These are phyloP conservation scores for Plasmodium vinckei DNA, from an alignment of 169 alveolate species.

Conservation along the genomic window DNA sequence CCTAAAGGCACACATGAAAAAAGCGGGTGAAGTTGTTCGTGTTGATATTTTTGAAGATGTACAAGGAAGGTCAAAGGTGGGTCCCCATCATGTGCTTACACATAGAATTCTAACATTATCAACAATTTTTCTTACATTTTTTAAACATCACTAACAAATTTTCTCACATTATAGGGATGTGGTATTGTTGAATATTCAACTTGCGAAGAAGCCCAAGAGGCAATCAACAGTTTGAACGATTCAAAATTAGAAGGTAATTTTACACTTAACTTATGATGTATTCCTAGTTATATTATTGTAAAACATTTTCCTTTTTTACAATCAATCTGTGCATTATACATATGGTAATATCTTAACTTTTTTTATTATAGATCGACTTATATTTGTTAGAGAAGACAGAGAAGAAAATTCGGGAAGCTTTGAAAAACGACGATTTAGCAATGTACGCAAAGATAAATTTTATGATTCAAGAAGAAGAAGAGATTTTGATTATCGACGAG, in stretches of 20 bases:
- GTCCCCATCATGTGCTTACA: not conserved
- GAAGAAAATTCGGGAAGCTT: conserved; percentile 77
- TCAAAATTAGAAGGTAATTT: conserved; percentile 72
- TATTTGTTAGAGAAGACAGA: conserved; percentile 89
- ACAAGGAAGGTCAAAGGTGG: conserved; percentile 91
- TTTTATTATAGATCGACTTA: conserved; percentile 84
- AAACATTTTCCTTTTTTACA: too few relatives aligned
- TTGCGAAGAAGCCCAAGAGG: conserved; percentile 87
- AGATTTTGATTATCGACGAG: conserved; percentile 44
- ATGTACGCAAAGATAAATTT: conserved; percentile 40
- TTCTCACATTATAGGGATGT: conserved; percentile 82
- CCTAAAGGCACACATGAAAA: conserved; percentile 92
- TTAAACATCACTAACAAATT: not conserved
- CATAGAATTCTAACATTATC: not conserved
- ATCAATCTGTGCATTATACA: not conserved
- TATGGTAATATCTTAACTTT: not conserved
- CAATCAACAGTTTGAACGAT: conserved; percentile 86
- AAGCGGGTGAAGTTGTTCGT: conserved; percentile 92
- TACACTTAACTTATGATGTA: too few relatives aligned
- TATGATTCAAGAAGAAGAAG: conserved; percentile 42
- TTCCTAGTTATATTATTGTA: too few relatives aligned
- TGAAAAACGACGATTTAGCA: conserved; percentile 31
- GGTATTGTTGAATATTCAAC: conserved; percentile 89
- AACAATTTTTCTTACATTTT: not conserved
- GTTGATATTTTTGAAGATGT: conserved; percentile 92